Evolutionary conservation across 768 basidiomycete genomes (phyloP), one percentile per base, ranked within the genome.

Genomic region (Melanogaster broomeanus): DNA sequence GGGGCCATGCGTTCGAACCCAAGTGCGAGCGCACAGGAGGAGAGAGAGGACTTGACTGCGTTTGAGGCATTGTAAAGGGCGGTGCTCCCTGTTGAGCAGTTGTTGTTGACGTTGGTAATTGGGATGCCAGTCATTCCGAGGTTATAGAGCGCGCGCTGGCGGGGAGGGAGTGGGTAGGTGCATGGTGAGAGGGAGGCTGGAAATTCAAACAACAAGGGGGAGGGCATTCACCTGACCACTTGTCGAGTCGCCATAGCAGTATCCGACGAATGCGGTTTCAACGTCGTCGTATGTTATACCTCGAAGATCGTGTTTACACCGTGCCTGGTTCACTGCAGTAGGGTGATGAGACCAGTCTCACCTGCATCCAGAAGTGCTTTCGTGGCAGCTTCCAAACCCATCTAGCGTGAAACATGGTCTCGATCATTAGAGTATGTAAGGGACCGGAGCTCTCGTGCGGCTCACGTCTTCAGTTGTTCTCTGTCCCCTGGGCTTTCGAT

Each of bases 301-400:
- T 88, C 11, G 30, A 34, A 58, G 8, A 2, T 16, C 24, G 12
- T 12, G 19, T 22, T 34, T 39, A 5, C 41, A 16, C n/a, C 19
- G 30, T 16, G 24, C 41, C 5, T 0, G 13, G 30, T 34, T 34
- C 11, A 21, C 22, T n/a, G 13, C 9, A 10, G 3, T 21, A 27
- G 18, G 6, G 1, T 19, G 24, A 16, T 6, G 28, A n/a, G 19
- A 40, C 2, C 4, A 39, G 42, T 18, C 70, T 44, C 45, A 84
- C 87, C 88, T 57, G 91, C 90, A 60, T 94, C 92, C 15, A 93
- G 79, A 21, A 93, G 76, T 0, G 92, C 91, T 60, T 94, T 93
- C 1, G 89, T 90, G 1, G 88, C 81, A 2, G 92, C 92, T 67
- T 93, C 92, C 38, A 93, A 73, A 6, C 90, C 90, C 87, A 93